Evolutionary conservation across 768 basidiomycete species (phyloP).

Genomic region (Hebeloma cylindrosporum): DNA sequence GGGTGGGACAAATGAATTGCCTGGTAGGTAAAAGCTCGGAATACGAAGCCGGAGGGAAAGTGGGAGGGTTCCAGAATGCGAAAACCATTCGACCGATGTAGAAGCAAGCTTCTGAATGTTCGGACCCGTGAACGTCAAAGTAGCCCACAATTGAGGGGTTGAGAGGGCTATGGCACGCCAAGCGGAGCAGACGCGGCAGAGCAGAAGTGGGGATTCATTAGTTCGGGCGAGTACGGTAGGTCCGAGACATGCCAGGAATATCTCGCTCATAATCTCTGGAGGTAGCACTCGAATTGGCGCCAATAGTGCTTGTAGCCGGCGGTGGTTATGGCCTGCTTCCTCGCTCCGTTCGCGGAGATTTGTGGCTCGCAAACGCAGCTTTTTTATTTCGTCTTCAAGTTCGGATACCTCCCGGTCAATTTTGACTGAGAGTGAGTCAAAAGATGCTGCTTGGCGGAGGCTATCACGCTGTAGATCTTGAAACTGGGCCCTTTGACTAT

Average conservation of each 20-base stretch:
- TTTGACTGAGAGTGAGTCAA: background rate
- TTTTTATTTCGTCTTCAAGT: too few species aligned
- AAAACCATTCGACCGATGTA: slow-evolving; percentile 1
- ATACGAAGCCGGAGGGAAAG: background rate
- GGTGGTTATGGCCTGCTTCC: too few species aligned
- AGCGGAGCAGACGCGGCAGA: slow-evolving; percentile 2
- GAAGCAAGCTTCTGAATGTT: background rate
- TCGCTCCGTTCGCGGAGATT: background rate
- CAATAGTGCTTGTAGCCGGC: too few species aligned
- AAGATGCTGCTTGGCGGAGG: background rate
- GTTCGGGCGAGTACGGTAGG: too few species aligned
- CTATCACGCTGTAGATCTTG: background rate
- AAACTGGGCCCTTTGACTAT: background rate
- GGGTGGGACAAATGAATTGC: too few species aligned
- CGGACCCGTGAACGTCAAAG: background rate
- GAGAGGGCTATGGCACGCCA: slow-evolving; percentile 1
- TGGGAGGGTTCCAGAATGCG: background rate
- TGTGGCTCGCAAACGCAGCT: background rate
- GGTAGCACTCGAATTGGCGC: slow-evolving; percentile 2
- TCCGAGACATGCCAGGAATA: slow-evolving; percentile 2
- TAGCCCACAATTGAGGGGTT: slow-evolving; percentile 1
- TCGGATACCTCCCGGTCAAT: background rate
- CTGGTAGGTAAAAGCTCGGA: too few species aligned
- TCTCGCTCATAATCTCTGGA: slow-evolving; percentile 3
- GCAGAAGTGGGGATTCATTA: background rate